Conservation (phyloP, 1,284 basidiomycete species). For the Kwoniella shivajii region DNA sequence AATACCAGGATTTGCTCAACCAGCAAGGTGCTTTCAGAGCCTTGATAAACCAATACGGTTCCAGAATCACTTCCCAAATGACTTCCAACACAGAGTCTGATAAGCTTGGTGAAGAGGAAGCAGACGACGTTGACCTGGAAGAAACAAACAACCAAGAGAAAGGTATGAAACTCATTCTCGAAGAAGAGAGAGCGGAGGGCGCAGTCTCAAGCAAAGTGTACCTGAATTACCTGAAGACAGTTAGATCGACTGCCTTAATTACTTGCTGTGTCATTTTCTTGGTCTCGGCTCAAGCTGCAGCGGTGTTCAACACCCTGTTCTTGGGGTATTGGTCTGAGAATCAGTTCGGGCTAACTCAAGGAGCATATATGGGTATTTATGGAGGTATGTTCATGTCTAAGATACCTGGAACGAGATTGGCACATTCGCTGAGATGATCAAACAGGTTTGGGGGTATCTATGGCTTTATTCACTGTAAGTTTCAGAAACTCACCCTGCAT, state of each 20-base stretch:
- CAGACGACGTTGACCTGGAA: not conserved
- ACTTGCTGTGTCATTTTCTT: not conserved
- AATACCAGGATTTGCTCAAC: conserved; percentile 2
- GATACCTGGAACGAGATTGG: not conserved
- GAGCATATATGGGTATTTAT: conserved; percentile 40
- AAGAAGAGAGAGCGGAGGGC: conserved; percentile 42
- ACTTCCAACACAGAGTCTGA: not conserved
- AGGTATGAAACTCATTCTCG: conserved; percentile 20
- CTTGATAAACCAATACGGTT: conserved; percentile 9
- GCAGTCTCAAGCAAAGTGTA: conserved; percentile 30
- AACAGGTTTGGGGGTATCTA: conserved; percentile 15
- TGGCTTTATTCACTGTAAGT: conserved; percentile 16
- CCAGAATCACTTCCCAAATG: not conserved
- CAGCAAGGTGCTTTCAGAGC: conserved; percentile 9
- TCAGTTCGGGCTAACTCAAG: conserved; percentile 30
- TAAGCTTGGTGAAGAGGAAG: not conserved
- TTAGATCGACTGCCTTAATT: conserved; percentile 18
- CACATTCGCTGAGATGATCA: not conserved
- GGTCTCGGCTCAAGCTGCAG: conserved; percentile 22
- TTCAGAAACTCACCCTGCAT: no score
- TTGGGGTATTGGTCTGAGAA: conserved; percentile 41
- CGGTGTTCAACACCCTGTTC: conserved; percentile 22
- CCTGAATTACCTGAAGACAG: conserved; percentile 18
- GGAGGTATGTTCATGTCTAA: conserved; percentile 21
- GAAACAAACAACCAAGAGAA: not conserved